phyloP scores from a whole-genome alignment of 2,329 filamentous ascomycete genomes.

The Stromatinia cepivora region DNA sequence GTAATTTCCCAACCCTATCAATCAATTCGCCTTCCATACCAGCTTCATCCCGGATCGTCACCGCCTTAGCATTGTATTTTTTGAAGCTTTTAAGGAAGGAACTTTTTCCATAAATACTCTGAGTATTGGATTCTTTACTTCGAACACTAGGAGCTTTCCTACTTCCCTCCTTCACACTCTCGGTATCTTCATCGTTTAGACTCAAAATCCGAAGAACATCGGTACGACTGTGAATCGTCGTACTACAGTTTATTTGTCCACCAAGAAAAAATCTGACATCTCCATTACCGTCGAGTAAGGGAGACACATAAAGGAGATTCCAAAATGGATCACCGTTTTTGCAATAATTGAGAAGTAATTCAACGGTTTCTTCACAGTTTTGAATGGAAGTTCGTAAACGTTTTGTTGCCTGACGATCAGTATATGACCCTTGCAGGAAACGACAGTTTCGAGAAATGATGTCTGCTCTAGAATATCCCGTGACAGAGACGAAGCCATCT shows the following conservation, averaged over 20 bases:
- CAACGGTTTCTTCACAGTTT: slow-evolving; percentile 48
- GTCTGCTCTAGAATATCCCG: slow-evolving; percentile 50
- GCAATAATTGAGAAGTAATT: slow-evolving; percentile 53
- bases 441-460: slow-evolving; percentile 52
- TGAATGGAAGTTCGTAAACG: slow-evolving; percentile 48
- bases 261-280: slow-evolving; percentile 55
- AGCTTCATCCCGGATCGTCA: slow-evolving; percentile 35
- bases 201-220: slow-evolving; percentile 54
- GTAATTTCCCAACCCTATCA: slow-evolving; percentile 41
- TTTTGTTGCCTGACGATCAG: slow-evolving; percentile 45
- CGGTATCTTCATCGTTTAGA: slow-evolving; percentile 40
- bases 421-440: slow-evolving; percentile 52
- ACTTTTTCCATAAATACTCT: slow-evolving; percentile 25
- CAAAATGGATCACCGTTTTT: slow-evolving; percentile 55
- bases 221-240: slow-evolving; percentile 50
- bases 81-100: slow-evolving; percentile 37
- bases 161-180: slow-evolving; percentile 33
- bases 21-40: slow-evolving; percentile 47
- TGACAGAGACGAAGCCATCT: slow-evolving; percentile 54
- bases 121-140: slow-evolving; percentile 16
- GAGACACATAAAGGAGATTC: slow-evolving; percentile 57
- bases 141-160: slow-evolving; percentile 26
- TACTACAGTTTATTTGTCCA: slow-evolving; percentile 58
- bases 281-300: slow-evolving; percentile 51
- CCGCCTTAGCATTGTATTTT: slow-evolving; percentile 29